phyloP scores from a whole-genome alignment of 805 yeast species.

The Saccharomycopsis javanensis region DNA sequence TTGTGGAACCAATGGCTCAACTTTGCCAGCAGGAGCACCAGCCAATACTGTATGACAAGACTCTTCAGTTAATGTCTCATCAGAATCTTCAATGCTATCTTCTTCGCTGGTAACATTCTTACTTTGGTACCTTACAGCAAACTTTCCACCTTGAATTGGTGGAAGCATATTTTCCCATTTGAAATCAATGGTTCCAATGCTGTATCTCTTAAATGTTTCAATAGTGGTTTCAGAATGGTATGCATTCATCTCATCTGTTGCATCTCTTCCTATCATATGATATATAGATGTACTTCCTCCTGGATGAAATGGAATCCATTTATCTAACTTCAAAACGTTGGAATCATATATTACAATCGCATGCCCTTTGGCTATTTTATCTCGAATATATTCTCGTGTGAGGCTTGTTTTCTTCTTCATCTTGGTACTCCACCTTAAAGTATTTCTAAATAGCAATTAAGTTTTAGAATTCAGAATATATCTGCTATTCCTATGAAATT shows the following conservation, averaged over 20 bases:
- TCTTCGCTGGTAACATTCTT: background rate
- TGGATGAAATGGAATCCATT: constrained; percentile 71
- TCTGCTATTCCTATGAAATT: background rate
- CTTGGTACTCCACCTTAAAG: too few species aligned
- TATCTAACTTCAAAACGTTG: constrained; percentile 52
- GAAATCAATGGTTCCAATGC: constrained; percentile 53
- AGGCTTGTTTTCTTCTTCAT: constrained; percentile 23
- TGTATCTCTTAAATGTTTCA: constrained; percentile 42
- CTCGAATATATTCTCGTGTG: constrained; percentile 40
- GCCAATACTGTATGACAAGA: constrained; percentile 20
- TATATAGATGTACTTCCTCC: constrained; percentile 81
- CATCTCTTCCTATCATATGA: constrained; percentile 84
- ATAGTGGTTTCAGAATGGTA: constrained; percentile 61
- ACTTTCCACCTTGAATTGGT: constrained; percentile 77
- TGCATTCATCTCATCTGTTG: constrained; percentile 83
- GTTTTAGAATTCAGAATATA: too few species aligned
- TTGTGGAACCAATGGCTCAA: constrained; percentile 45
- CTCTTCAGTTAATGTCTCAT: constrained; percentile 8
- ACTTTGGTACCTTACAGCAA: constrained; percentile 24
- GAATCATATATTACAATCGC: constrained; percentile 58
- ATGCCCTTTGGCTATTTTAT: constrained; percentile 56
- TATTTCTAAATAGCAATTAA: too few species aligned
- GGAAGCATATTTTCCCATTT: constrained; percentile 73
- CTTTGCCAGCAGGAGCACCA: constrained; percentile 35
- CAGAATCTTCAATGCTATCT: constrained; percentile 2